These are phyloP conservation scores for Scleromitrula shiraiana DNA, from an alignment of 2,329 filamentous ascomycete genomes.

Conservation along the genomic window DNA sequence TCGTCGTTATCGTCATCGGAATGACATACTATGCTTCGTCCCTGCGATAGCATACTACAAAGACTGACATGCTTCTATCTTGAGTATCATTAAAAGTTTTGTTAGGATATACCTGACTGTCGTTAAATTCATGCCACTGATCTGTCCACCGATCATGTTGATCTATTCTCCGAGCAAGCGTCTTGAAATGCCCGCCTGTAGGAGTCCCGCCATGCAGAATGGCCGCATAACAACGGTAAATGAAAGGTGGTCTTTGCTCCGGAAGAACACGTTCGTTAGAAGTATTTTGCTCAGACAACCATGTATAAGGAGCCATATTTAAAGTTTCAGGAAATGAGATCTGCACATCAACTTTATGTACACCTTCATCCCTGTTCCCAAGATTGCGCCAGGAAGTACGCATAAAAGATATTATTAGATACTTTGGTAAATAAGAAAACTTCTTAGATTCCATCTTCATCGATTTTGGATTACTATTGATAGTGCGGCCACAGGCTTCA, in stretches of 20 bases:
- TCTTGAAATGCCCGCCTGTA: constrained; percentile 1
- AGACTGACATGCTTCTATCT: not conserved
- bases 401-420: constrained; percentile 1
- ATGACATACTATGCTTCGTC: not conserved
- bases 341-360: not conserved
- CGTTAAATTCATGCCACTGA: constrained; percentile 7
- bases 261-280: not conserved
- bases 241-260: constrained; percentile 4
- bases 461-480: not conserved
- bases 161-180: constrained; percentile 5
- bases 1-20: too few relatives aligned
- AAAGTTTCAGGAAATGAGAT: not conserved
- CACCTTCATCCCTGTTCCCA: too few relatives aligned
- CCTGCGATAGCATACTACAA: constrained; percentile 1
- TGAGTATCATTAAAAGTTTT: constrained; percentile 5
- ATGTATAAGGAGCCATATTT: constrained; percentile 6
- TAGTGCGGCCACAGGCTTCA: not conserved
- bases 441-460: not conserved
- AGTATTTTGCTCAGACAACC: not conserved
- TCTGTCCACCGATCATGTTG: constrained; percentile 1
- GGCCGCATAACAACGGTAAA: constrained; percentile 7
- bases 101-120: not conserved
- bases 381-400: not conserved
- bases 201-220: not conserved
- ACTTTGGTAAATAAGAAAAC: constrained; percentile 1